Evolutionary conservation across 1,284 basidiomycete species (phyloP).

Genomic region (Papiliotrema terrestris): DNA sequence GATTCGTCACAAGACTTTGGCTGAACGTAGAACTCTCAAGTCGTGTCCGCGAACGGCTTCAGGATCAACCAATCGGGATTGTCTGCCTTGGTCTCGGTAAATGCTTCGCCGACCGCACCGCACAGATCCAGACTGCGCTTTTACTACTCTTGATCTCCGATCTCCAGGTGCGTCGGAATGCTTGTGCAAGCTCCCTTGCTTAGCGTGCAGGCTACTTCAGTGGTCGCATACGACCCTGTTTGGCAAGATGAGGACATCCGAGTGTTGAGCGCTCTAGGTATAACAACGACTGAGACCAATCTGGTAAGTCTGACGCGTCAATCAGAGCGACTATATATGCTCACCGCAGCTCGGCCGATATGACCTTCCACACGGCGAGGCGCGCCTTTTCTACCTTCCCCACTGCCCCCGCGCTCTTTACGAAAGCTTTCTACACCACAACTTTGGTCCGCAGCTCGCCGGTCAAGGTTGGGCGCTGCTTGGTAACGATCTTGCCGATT

Average conservation of each 20-base stretch:
- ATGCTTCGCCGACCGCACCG: slow-evolving; percentile 36
- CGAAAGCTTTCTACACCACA: slow-evolving; percentile 32
- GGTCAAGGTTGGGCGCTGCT: slow-evolving; percentile 27
- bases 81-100: slow-evolving; percentile 42
- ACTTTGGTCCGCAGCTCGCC: slow-evolving; percentile 20
- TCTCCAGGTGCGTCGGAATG: slow-evolving; percentile 13
- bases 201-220: slow-evolving; percentile 1
- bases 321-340: slow-evolving; percentile 1
- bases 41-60: neutral
- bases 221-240: slow-evolving; percentile 37
- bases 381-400: slow-evolving; percentile 40
- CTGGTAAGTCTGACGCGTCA: slow-evolving; percentile 14
- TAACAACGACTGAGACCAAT: slow-evolving; percentile 30
- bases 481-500: slow-evolving; percentile 43
- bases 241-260: slow-evolving; percentile 34
- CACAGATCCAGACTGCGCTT: slow-evolving; percentile 43
- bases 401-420: slow-evolving; percentile 43
- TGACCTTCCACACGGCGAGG: slow-evolving; percentile 6
- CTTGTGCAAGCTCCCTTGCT: neutral
- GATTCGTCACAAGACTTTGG: neutral
- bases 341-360: slow-evolving; percentile 26
- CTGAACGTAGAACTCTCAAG: neutral
- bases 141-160: slow-evolving; percentile 19
- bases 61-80: slow-evolving; percentile 5
- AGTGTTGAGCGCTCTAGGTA: slow-evolving; percentile 19